These are phyloP conservation scores for Oxyria digyna DNA, from an alignment of 148 eudicot genomes.

Conservation along the genomic window DNA sequence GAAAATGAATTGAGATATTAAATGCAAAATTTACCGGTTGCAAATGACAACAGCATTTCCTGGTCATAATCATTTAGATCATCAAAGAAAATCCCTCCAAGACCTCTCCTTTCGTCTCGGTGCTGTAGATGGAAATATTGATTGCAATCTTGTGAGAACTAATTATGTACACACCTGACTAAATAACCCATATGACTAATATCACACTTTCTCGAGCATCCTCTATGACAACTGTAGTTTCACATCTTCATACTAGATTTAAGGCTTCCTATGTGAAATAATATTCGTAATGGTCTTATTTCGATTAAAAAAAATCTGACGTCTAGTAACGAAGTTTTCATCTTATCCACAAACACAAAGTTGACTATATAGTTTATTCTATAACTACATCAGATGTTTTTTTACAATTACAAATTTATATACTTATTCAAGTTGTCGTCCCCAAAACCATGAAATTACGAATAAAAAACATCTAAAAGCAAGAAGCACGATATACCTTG, in stretches of 20 bases:
- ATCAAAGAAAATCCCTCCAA: slow-evolving; percentile 95
- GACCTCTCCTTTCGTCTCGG: slow-evolving; percentile 94
- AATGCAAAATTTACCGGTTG: slow-evolving; percentile 47
- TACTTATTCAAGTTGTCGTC: too few species aligned
- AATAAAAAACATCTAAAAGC: not conserved
- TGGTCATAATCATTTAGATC: slow-evolving; percentile 91
- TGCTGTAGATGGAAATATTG: slow-evolving; percentile 40
- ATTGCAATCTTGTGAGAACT: not conserved
- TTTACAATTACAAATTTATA: not conserved
- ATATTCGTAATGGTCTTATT: too few species aligned
- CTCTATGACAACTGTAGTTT: not conserved
- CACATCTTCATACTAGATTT: not conserved
- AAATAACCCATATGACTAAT: too few species aligned
- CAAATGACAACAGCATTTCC: slow-evolving; percentile 94
- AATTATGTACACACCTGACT: not conserved
- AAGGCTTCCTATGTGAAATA: not conserved
- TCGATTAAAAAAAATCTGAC: not conserved
- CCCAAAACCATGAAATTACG: not conserved
- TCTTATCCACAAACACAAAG: not conserved
- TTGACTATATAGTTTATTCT: not conserved
- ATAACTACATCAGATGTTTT: not conserved
- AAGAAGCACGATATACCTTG: slow-evolving; percentile 37
- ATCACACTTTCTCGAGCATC: too few species aligned
- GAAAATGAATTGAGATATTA: not conserved
- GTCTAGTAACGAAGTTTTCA: not conserved